Percentiles rank a stretch among this genome's conserved stretches.
Evolutionary conservation across 352 stramenopile species (phyloP).

Genomic region (Plasmopara viticola): DNA sequence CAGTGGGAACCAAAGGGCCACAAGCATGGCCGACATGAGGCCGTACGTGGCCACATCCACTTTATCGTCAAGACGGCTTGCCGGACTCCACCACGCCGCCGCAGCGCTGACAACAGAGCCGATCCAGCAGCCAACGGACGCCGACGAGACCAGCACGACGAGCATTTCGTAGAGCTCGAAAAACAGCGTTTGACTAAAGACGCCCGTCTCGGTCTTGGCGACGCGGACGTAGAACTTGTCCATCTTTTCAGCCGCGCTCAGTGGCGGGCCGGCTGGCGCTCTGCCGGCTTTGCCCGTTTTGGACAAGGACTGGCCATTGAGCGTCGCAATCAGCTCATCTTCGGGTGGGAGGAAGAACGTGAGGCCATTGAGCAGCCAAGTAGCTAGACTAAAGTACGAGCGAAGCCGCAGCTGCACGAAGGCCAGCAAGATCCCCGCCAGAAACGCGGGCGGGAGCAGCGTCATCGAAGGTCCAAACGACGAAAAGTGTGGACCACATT

Average conservation of each 20-base stretch:
- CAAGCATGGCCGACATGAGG: slow-evolving; percentile 52
- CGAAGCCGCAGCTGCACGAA: slow-evolving; percentile 72
- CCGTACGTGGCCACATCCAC: slow-evolving; percentile 62
- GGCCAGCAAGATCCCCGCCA: slow-evolving; percentile 53
- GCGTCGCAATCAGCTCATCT: slow-evolving; percentile 57
- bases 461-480: slow-evolving; percentile 27
- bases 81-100: slow-evolving; percentile 12
- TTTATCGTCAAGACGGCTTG: slow-evolving; percentile 9
- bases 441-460: slow-evolving; percentile 71
- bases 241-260: slow-evolving; percentile 61
- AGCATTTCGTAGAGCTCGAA: slow-evolving; percentile 83
- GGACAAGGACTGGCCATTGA: slow-evolving; percentile 43
- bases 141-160: slow-evolving; percentile 57
- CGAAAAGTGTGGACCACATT: background rate
- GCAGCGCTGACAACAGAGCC: slow-evolving; percentile 39
- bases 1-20: slow-evolving; percentile 69
- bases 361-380: slow-evolving; percentile 51
- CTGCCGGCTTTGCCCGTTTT: slow-evolving; percentile 18
- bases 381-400: slow-evolving; percentile 47
- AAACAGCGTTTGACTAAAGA: slow-evolving; percentile 73
- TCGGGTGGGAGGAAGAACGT: slow-evolving; percentile 74
- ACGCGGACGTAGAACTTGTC: slow-evolving; percentile 65
- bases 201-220: slow-evolving; percentile 52
- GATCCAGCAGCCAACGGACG: slow-evolving; percentile 37
- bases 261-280: slow-evolving; percentile 14